Evolutionary conservation across 2,329 filamentous ascomycete genomes (phyloP), one percentile per base, ranked within the genome.

Genomic region (Dryadomyces sulphureus): DNA sequence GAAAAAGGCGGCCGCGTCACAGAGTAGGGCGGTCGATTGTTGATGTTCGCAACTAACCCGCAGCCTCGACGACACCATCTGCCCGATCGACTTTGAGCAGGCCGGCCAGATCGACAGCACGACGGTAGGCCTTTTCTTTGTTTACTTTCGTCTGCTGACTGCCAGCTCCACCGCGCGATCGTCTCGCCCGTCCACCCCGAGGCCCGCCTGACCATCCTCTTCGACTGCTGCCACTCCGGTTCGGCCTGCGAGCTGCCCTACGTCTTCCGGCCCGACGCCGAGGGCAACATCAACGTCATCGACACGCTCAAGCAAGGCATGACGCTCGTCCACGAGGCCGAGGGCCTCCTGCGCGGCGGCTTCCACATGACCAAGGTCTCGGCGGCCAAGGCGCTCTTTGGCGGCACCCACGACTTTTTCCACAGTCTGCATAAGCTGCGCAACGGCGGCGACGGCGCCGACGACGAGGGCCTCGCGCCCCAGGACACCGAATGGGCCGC

Each of bases 181-280:
- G 69, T 77, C 17, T 68, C 68, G 1, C 59, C 61, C 1, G 62
- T 78, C 57, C 65, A 70, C 20, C 64, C 69, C 0, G 63, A 60
- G 12, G 69, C 67, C 50, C 68, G 68, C 1, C 61, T 77, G 14
- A 74, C 73, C 54, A 66, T 75, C 51, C 59, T 79, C 24, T 70
- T 79, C 53, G 75, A 79, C 55, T 79, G 75, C 58, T 79, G 75
- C 54, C 75, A 79, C 56, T 74, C 70, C 2, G 75, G 75, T 25
- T 75, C 72, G 1, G 74, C 73, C 0, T 64, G 75, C 36, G 75
- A 78, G 48, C 58, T 79, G 1, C 75, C 75, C 0, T 79, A 63
- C 49, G 69, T 78, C 19, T 79, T 72, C 55, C 70, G 72, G 21
- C 65, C 66, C 4, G 73, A 78, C 52, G 65, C 65, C 22, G 68